Conservation (phyloP, 176 grass and related monocot genomes). For the Cocos nucifera region DNA sequence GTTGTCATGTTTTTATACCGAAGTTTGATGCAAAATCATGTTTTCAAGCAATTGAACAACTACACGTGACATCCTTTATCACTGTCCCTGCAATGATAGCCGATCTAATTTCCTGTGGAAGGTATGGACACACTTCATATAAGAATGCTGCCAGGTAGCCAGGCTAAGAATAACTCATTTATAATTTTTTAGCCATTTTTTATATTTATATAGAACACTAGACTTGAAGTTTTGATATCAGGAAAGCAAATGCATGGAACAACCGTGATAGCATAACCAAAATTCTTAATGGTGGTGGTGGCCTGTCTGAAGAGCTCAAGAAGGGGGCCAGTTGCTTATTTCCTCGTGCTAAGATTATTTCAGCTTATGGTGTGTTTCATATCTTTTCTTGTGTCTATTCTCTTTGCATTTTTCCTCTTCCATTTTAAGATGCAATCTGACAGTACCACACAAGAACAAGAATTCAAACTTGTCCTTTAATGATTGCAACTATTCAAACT, state of each 20-base stretch:
- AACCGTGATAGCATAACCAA: constrained; percentile 35
- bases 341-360: constrained; percentile 52
- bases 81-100: constrained; percentile 81
- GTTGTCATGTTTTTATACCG: constrained; percentile 52
- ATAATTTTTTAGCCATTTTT: too few species aligned
- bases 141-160: too few species aligned
- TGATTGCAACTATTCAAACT: too few species aligned
- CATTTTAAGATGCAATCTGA: too few species aligned
- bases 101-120: constrained; percentile 52
- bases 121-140: constrained; percentile 20
- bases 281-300: constrained; percentile 75
- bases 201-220: neutral
- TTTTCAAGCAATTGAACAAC: constrained; percentile 33
- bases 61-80: constrained; percentile 77
- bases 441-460: too few species aligned
- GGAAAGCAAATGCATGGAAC: constrained; percentile 26
- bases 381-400: neutral
- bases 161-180: too few species aligned
- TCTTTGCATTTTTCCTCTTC: neutral
- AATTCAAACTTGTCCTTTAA: too few species aligned
- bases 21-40: constrained; percentile 63
- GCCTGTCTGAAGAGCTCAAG: constrained; percentile 42
- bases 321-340: constrained; percentile 41
- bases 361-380: constrained; percentile 59
- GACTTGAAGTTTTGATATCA: constrained; percentile 8